phyloP scores from a whole-genome alignment of 2,329 filamentous ascomycete genomes.

The Claviceps sp. region DNA sequence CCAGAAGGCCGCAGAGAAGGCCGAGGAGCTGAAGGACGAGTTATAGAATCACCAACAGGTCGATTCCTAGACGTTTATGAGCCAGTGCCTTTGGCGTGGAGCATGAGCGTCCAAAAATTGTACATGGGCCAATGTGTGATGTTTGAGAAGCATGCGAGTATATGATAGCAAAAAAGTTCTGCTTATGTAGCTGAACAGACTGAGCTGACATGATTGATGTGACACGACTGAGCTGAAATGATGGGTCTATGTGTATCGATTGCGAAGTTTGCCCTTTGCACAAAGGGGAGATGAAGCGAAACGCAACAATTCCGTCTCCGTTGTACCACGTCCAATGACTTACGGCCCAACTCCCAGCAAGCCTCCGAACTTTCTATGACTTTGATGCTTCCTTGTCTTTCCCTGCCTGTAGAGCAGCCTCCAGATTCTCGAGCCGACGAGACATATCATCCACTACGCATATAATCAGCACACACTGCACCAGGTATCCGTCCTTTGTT shows the following conservation, averaged over 20 bases:
- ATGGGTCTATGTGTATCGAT: background rate
- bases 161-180: background rate
- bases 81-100: background rate
- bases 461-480: background rate
- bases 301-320: background rate
- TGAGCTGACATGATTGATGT: background rate
- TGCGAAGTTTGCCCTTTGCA: background rate
- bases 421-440: constrained; percentile 68
- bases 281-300: background rate
- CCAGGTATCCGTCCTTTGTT: background rate
- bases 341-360: background rate
- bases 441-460: constrained; percentile 85
- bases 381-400: constrained; percentile 33
- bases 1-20: constrained; percentile 41
- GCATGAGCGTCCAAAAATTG: background rate
- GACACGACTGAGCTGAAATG: background rate
- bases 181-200: background rate
- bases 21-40: constrained; percentile 36
- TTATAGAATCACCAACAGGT: constrained; percentile 15
- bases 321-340: background rate
- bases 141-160: background rate
- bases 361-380: constrained; percentile 6
- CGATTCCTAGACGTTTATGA: constrained; percentile 1
- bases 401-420: constrained; percentile 53
- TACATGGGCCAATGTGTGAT: background rate